These are phyloP conservation scores for Beauveria rudraprayagi DNA, from an alignment of 2,329 filamentous ascomycete species.

Conservation along the genomic window DNA sequence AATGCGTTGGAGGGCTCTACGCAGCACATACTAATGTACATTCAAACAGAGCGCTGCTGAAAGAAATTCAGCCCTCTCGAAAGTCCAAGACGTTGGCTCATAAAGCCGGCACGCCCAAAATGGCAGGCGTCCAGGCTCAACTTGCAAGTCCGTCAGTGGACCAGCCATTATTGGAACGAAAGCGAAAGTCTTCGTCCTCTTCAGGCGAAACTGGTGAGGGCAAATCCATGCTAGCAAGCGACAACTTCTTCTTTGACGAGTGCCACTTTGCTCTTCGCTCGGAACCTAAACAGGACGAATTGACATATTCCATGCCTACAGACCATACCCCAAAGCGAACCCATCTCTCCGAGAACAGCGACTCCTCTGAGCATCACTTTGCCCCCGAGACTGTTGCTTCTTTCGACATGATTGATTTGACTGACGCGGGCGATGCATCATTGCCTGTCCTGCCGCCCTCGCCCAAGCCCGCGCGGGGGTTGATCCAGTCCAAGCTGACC, in stretches of 20 bases:
- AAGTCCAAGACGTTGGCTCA: background rate
- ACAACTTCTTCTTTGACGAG: background rate
- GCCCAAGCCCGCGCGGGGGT: background rate
- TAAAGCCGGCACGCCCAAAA: background rate
- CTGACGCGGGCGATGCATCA: background rate
- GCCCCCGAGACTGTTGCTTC: background rate
- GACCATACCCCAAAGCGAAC: background rate
- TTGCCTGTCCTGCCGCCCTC: background rate
- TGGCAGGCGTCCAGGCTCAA: too few relatives aligned
- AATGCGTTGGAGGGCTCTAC: background rate
- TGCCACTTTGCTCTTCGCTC: background rate
- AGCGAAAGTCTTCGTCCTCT: background rate
- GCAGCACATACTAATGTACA: background rate
- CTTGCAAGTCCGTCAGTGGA: too few relatives aligned
- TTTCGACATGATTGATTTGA: background rate
- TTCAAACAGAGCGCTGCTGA: background rate
- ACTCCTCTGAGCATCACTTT: background rate
- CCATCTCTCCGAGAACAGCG: background rate
- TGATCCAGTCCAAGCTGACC: background rate
- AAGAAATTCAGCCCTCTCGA: background rate
- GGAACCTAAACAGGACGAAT: background rate
- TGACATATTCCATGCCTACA: background rate
- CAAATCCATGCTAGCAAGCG: background rate
- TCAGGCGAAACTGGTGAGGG: background rate
- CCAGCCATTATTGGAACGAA: background rate